Percentiles rank a stretch among this genome's conserved stretches.
Conservation (phyloP, 257 asterid genomes). For the Solanum pinnatisectum region DNA sequence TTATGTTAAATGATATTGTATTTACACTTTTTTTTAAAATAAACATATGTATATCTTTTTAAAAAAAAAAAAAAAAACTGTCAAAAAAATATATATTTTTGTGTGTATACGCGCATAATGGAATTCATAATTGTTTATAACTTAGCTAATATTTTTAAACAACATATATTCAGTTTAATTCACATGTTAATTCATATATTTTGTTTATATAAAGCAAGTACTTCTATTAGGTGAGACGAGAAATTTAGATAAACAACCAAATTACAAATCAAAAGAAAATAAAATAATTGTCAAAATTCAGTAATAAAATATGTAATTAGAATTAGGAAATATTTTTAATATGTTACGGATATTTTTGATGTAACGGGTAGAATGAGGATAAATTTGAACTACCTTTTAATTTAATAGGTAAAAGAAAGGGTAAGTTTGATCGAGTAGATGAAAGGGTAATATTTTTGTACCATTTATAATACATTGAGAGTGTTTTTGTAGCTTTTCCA, state of each 20-base stretch:
- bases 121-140: not conserved
- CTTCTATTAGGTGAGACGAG: not conserved
- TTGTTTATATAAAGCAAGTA: not conserved
- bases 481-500: not conserved
- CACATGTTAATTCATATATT: not conserved
- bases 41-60: too few species aligned
- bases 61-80: too few species aligned
- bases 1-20: not conserved
- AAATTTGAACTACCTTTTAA: too few species aligned
- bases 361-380: too few species aligned
- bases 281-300: not conserved
- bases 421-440: not conserved
- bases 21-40: too few species aligned
- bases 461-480: not conserved
- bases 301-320: not conserved
- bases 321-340: too few species aligned
- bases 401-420: not conserved
- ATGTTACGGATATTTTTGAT: not conserved
- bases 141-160: not conserved
- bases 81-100: too few species aligned
- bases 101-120: not conserved
- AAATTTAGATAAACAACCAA: too few species aligned
- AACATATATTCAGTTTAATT: too few species aligned
- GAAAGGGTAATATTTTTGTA: not conserved
- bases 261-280: not conserved